Percentiles rank a stretch among this genome's conserved stretches.
These are phyloP conservation scores for Seiridium unicorne DNA, from an alignment of 2,329 filamentous ascomycete species.

Conservation along the genomic window DNA sequence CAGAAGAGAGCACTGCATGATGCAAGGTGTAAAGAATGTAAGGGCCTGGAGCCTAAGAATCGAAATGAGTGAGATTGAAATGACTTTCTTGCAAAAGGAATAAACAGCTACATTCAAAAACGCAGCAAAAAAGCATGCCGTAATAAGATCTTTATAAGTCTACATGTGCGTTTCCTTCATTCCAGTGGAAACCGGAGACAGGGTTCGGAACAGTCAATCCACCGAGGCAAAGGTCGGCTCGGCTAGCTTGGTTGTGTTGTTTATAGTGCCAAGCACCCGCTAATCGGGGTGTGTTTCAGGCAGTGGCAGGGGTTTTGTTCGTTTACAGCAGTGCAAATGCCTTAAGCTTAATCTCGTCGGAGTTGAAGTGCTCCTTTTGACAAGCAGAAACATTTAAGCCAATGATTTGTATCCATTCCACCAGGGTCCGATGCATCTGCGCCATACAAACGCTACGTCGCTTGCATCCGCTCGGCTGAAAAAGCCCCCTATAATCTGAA, in stretches of 20 bases:
- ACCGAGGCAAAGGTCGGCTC: background rate
- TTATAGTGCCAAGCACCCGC: constrained; percentile 3
- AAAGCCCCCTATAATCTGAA: too few relatives aligned
- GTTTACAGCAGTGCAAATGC: background rate
- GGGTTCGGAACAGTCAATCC: background rate
- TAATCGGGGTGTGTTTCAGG: background rate
- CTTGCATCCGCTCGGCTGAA: too few relatives aligned
- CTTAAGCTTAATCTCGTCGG: background rate
- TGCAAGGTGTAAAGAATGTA: background rate
- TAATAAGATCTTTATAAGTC: background rate
- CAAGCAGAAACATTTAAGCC: too few relatives aligned
- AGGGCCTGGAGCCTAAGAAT: background rate
- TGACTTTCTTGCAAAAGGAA: background rate
- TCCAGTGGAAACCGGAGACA: background rate
- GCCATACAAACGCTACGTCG: too few relatives aligned
- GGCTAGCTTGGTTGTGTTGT: background rate
- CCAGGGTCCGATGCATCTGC: too few relatives aligned
- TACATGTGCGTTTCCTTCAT: background rate
- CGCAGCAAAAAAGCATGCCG: background rate
- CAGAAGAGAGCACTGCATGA: background rate
- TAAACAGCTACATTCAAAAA: background rate
- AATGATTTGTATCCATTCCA: too few relatives aligned
- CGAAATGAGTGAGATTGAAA: background rate
- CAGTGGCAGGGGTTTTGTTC: background rate
- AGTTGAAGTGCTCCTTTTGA: background rate